Base-by-base conservation (phyloP, 1,284 basidiomycete genomes). In the Pisolithus thermaeus region DNA sequence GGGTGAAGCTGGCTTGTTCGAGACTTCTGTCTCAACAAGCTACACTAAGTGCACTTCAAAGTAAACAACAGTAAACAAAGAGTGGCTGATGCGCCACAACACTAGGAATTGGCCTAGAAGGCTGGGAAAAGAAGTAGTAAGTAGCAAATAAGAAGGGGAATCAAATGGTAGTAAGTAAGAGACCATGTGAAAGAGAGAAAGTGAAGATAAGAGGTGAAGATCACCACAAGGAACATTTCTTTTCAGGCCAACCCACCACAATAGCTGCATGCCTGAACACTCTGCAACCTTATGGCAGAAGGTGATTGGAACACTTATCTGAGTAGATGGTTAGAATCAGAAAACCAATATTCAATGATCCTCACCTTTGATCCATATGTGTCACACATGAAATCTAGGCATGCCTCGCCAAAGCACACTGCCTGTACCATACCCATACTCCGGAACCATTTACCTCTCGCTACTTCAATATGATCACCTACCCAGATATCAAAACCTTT, bases 401-500 rank as follows among this genome's bases (percentile, higher is more conserved):
- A 4, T 1, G 51, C 51, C 9, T 36, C 36, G 4, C 20, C 20
- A 7, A 52, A 36, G n/a, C 49, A 22, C 4, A 52, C 47, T 3
- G 12, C 20, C 6, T 35, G 27, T 7, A 52, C 47, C 0, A 38
- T n/a, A 2, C 51, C 51, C n/a, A 6, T 22, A 0, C 1, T 7
- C 12, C 32, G 16, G 12, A 36, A 36, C 6, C 39, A n/a, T 1
- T 16, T 25, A 1, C 47, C 40, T 6, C 25, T 22, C 7, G 27
- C 51, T 2, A 52, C 36, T 6, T 27, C 30, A 0, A 52, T 6
- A 4, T n/a, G 6, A 16, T 52, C 51, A 23, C 51, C 47, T 22
- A 46, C 16, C 4, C 7, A 14, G 1, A 52, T 22, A 18, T 52
- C 23, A 20, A 50, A 52, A 7, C 51, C 51, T 20, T 18, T 52